Conservation (phyloP, 2,329 filamentous ascomycete species). For the Metarhizium anisopliae region DNA sequence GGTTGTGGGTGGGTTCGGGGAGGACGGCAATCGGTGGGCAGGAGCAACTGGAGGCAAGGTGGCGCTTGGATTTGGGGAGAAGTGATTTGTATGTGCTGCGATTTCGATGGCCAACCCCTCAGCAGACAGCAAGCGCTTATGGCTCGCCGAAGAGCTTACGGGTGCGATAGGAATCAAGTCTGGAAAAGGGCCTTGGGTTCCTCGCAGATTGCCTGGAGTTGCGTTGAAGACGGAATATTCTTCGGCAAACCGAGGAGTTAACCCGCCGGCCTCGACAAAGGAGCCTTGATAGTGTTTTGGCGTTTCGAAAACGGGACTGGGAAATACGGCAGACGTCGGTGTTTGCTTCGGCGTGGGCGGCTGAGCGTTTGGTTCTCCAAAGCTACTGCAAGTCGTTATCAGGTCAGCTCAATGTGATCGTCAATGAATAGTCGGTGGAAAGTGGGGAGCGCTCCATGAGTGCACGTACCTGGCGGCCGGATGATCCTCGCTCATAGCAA, state of each 20-base stretch:
- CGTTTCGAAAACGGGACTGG: constrained; percentile 49
- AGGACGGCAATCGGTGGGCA: constrained; percentile 48
- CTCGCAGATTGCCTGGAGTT: constrained; percentile 50
- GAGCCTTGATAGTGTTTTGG: constrained; percentile 39
- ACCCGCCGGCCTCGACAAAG: constrained; percentile 40
- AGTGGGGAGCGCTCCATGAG: constrained; percentile 7
- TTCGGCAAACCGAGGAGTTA: constrained; percentile 55
- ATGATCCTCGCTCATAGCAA: constrained; percentile 58
- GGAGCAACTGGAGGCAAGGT: constrained; percentile 52
- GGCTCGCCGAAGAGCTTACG: constrained; percentile 23
- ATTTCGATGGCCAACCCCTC: constrained; percentile 41
- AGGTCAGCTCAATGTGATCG: constrained; percentile 24
- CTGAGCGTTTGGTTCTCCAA: constrained; percentile 55
- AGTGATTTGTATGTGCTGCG: constrained; percentile 54
- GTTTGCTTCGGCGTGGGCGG: constrained; percentile 51
- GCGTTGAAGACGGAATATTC: constrained; percentile 58
- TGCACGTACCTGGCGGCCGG: constrained; percentile 41
- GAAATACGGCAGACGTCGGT: constrained; percentile 42
- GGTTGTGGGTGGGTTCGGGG: constrained; percentile 35
- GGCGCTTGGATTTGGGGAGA: constrained; percentile 42
- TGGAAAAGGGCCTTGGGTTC: constrained; percentile 33
- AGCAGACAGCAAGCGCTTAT: constrained; percentile 43
- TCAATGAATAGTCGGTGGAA: constrained; percentile 9
- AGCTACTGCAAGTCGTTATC: constrained; percentile 32
- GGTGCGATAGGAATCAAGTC: constrained; percentile 33